Conservation (phyloP, 805 yeast species). For the Starmerella gropengiesseri region DNA sequence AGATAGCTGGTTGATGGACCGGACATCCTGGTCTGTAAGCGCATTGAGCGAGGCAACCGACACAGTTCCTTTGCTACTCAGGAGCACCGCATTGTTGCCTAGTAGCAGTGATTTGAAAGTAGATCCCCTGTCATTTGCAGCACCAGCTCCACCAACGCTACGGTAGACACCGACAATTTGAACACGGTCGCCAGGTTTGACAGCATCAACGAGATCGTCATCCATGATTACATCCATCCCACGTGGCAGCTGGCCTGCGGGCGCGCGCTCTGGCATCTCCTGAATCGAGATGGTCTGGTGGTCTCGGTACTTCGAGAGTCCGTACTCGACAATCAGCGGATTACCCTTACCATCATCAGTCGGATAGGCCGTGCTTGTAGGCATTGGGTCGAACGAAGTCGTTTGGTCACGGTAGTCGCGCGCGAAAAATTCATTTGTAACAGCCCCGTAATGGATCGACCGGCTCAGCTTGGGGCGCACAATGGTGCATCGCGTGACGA, state of each 20-base stretch:
- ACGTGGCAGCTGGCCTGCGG: slow-evolving; percentile 95
- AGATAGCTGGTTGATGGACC: slow-evolving; percentile 72
- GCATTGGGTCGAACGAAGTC: slow-evolving; percentile 73
- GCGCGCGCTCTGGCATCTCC: slow-evolving; percentile 96
- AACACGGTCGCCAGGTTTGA: slow-evolving; percentile 93
- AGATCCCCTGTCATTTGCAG: slow-evolving; percentile 11
- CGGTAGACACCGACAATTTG: slow-evolving; percentile 90
- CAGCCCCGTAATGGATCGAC: slow-evolving; percentile 86
- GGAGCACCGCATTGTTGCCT: slow-evolving; percentile 80
- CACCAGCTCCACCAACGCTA: slow-evolving; percentile 58
- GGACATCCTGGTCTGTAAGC: slow-evolving; percentile 69
- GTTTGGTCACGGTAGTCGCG: slow-evolving; percentile 90
- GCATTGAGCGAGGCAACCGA: slow-evolving; percentile 62
- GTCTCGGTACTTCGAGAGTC: slow-evolving; percentile 82
- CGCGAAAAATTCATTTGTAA: slow-evolving; percentile 72
- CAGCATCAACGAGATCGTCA: slow-evolving; percentile 83
- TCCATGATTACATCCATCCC: slow-evolving; percentile 86
- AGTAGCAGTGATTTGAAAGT: slow-evolving; percentile 73
- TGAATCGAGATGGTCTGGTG: slow-evolving; percentile 89
- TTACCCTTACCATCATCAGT: slow-evolving; percentile 88
- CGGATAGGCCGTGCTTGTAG: slow-evolving; percentile 80
- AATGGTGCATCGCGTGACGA: slow-evolving; percentile 84
- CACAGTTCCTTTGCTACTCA: slow-evolving; percentile 61
- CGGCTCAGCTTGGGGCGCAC: slow-evolving; percentile 86
- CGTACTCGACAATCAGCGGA: slow-evolving; percentile 81